Evolutionary conservation across 1,284 basidiomycete species (phyloP).

Genomic region (Sphagnurus paluster): DNA sequence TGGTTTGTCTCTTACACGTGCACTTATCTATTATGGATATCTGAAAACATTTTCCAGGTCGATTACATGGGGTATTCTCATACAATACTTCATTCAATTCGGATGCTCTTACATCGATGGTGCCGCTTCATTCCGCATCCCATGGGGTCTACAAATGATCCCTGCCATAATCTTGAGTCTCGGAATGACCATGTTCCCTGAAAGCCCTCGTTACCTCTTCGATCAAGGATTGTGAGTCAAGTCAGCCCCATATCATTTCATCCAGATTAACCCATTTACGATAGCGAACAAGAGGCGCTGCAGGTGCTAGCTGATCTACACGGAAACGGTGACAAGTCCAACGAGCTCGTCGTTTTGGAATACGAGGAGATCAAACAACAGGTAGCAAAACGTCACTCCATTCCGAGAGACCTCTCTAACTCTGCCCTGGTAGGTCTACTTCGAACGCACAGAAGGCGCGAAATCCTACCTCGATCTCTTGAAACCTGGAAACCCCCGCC

Average conservation of each 20-base stretch:
- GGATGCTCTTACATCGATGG: slow-evolving; percentile 75
- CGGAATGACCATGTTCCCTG: slow-evolving; percentile 72
- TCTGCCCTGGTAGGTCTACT: slow-evolving; percentile 33
- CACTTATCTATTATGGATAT: background rate
- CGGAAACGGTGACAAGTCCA: slow-evolving; percentile 63
- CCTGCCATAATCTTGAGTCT: slow-evolving; percentile 66
- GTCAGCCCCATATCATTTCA: background rate
- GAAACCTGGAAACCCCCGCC: slow-evolving; percentile 54
- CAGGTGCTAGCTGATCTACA: slow-evolving; percentile 80
- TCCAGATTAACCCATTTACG: slow-evolving; percentile 3
- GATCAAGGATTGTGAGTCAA: slow-evolving; percentile 51
- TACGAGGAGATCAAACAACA: slow-evolving; percentile 79
- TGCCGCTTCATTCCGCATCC: slow-evolving; percentile 72
- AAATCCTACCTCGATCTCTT: slow-evolving; percentile 73
- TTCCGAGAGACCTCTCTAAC: background rate
- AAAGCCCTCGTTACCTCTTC: slow-evolving; percentile 68
- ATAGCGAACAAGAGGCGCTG: slow-evolving; percentile 68
- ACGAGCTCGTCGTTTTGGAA: slow-evolving; percentile 75
- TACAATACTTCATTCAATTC: slow-evolving; percentile 75
- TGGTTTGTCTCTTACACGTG: slow-evolving; percentile 42
- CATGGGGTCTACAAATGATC: slow-evolving; percentile 79
- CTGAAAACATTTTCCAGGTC: slow-evolving; percentile 33
- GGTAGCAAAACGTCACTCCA: slow-evolving; percentile 32
- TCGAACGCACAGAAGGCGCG: slow-evolving; percentile 71
- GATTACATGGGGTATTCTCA: slow-evolving; percentile 74